Evolutionary conservation across 192 early-diverging fungal genomes (phyloP).

Genomic region (Gigaspora rosea): DNA sequence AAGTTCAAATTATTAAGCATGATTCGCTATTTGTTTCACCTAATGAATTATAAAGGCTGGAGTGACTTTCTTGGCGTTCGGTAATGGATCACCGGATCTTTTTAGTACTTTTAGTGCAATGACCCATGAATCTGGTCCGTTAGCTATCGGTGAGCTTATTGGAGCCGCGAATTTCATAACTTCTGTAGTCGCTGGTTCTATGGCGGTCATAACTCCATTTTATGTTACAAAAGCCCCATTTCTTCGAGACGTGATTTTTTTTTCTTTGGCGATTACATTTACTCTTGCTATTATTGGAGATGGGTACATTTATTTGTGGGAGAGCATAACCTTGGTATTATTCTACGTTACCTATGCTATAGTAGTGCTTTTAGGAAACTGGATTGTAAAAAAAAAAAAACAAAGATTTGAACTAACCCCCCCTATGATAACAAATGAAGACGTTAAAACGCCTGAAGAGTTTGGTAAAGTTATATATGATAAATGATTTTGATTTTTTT

Average conservation of each 20-base stretch:
- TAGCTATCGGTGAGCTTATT: conserved; percentile 92
- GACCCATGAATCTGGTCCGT: conserved; percentile 64
- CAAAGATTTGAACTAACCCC: background rate
- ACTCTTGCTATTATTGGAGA: conserved; percentile 58
- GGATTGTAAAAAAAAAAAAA: conserved; percentile 45
- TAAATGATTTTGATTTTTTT: no score
- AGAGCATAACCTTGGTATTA: conserved; percentile 55
- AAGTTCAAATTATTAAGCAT: background rate
- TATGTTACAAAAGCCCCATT: conserved; percentile 68
- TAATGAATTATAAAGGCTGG: conserved; percentile 53
- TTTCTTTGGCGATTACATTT: conserved; percentile 59
- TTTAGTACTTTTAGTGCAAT: conserved; percentile 87
- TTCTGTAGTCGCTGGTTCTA: conserved; percentile 80
- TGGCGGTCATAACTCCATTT: conserved; percentile 81
- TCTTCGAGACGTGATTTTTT: conserved; percentile 80
- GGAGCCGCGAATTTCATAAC: conserved; percentile 85
- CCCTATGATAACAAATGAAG: no score
- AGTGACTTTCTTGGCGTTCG: conserved; percentile 78
- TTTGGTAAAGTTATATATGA: no score
- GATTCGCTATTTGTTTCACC: background rate
- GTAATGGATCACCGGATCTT: conserved; percentile 92
- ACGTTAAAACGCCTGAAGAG: no score
- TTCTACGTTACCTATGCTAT: conserved; percentile 65
- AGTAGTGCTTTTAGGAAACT: conserved; percentile 61
- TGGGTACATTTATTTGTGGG: conserved; percentile 55